Base-by-base conservation (phyloP, 2,329 filamentous ascomycete species). In the Exophiala phaeomuriformis region DNA sequence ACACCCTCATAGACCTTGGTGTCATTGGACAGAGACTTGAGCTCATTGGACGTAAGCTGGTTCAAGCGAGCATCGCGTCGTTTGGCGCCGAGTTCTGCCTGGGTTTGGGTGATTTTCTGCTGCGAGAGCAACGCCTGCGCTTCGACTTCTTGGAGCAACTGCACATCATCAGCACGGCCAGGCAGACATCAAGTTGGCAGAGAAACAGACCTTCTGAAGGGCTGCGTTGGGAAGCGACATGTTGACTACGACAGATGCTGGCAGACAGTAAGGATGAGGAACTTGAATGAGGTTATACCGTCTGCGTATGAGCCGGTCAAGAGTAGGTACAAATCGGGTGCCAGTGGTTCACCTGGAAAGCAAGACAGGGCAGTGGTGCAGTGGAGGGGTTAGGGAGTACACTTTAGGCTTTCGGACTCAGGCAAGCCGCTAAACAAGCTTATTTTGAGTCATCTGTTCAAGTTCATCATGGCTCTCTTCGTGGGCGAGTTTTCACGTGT, bases 221-320 rank as follows among this genome's bases (percentile, higher is more conserved):
- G 90, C 90, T 74, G 95, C 88, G 66, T 94, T 95, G 50, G 90
- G 85, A 64, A 97, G 93, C 51, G 91, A 88, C 91, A 97, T 96
- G 48, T 79, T 64, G 43, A 47, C 19, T 19, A 19, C 19, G 19
- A 19, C 19, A 19, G 19, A 19, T 19, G 19, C 19, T 19, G 19
- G 19, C 19, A 19, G 19, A 19, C 19, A 19, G 19, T 19, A 19
- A 19, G 19, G 19, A 19, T 19, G 19, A 19, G 19, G 19, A 19
- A 19, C 19, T 19, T 19, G 19, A 19, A 19, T 19, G 19, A 19
- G 19, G 19, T 19, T 19, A 19, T 19, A 19, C 19, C 19, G 19
- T 19, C 19, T 19, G 19, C 19, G 19, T 19, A 19, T 19, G 19
- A 19, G 19, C 19, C 19, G 19, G 19, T 19, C 19, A 19, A 19